Evolutionary conservation across 129 eudicot species (phyloP).

Genomic region (Centrapalus pauciflorus): DNA sequence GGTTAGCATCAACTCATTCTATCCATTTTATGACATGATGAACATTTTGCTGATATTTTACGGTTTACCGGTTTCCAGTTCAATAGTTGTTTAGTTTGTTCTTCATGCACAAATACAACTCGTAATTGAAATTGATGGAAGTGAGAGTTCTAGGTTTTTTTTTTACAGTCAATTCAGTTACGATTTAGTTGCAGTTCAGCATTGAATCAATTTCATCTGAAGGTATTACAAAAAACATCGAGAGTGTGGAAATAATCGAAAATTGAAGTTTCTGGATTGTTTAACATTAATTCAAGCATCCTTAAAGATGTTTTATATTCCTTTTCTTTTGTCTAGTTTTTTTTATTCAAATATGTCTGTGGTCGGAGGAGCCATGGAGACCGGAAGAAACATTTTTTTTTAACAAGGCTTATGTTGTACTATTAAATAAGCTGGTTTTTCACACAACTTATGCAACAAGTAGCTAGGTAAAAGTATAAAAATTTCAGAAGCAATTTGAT

Average conservation of each 20-base stretch:
- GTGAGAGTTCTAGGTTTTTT: background rate
- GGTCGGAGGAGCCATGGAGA: background rate
- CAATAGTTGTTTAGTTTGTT: background rate
- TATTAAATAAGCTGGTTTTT: background rate
- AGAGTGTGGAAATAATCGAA: background rate
- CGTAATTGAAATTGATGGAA: background rate
- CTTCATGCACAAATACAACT: background rate
- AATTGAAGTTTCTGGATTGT: background rate
- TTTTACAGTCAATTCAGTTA: background rate
- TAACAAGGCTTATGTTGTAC: background rate
- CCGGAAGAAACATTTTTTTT: background rate
- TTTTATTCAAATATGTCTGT: background rate
- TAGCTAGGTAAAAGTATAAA: background rate
- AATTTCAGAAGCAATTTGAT: background rate
- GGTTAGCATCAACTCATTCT: slow-evolving; percentile 32
- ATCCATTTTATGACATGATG: background rate
- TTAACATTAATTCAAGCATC: background rate
- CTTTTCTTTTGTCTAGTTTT: background rate
- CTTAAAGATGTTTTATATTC: background rate
- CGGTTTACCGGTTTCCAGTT: slow-evolving; percentile 16
- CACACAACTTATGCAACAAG: background rate
- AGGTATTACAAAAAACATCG: background rate
- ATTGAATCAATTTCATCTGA: background rate
- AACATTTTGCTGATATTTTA: background rate
- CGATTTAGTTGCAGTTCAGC: background rate